Conservation (phyloP, 371 early-diverging fungal species). For the Catenaria anguillulae region DNA sequence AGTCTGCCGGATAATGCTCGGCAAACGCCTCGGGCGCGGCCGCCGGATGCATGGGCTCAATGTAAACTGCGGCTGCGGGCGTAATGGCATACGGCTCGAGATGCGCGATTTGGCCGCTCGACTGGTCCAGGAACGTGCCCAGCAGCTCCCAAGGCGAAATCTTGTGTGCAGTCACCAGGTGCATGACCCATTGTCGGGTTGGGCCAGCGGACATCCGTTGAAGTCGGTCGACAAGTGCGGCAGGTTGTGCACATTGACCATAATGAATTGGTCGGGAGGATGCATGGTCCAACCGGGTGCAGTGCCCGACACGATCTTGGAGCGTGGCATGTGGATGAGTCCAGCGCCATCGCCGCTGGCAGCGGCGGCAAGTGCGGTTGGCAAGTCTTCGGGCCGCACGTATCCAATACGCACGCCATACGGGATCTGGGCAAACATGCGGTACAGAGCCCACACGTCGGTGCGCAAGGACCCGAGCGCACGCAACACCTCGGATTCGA, state of each 20-base stretch:
- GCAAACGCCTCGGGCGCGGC: not conserved
- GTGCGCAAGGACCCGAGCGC: slow-evolving; percentile 1
- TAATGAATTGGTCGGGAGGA: not conserved
- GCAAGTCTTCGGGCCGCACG: not conserved
- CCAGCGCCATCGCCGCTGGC: not conserved
- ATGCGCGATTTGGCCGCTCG: not conserved
- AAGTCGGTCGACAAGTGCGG: not conserved
- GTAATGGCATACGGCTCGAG: not conserved
- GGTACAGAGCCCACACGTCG: not conserved
- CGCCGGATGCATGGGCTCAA: not conserved
- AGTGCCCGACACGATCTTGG: too few relatives aligned
- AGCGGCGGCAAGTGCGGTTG: not conserved
- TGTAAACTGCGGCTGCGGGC: not conserved
- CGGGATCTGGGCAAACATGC: not conserved
- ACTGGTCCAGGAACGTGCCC: not conserved
- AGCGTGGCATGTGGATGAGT: not conserved
- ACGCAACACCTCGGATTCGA: slow-evolving; percentile 2
- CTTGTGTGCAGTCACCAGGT: not conserved
- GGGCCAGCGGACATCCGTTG: not conserved
- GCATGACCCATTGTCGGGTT: not conserved
- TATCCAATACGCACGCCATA: not conserved
- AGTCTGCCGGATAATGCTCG: not conserved
- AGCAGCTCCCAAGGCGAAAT: not conserved
- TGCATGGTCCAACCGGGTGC: not conserved
- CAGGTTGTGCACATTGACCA: not conserved